Evolutionary conservation across 148 eudicot genomes (phyloP).

Genomic region (Nepenthes mirabilis): DNA sequence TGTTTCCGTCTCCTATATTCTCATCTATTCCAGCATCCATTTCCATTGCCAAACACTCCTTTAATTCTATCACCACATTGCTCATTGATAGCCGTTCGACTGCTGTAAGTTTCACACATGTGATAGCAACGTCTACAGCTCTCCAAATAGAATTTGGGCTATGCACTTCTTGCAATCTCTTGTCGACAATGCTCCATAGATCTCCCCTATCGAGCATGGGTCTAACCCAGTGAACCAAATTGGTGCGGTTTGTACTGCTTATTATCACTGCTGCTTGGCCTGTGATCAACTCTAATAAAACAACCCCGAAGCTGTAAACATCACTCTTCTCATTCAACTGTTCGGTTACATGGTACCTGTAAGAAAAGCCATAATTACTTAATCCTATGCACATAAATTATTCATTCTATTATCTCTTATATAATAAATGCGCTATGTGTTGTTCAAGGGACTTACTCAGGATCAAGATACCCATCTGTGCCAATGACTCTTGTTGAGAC

Average conservation of each 20-base stretch:
- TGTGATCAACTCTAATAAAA: conserved; percentile 6
- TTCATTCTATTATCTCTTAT: neutral
- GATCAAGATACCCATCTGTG: conserved; percentile 21
- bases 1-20: neutral
- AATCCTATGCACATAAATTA: neutral
- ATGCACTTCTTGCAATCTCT: conserved; percentile 6
- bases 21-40: neutral
- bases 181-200: conserved; percentile 8
- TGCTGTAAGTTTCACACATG: neutral
- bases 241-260: neutral
- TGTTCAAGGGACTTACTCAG: conserved; percentile 10
- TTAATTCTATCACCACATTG: conserved; percentile 11
- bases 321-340: conserved; percentile 8
- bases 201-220: conserved; percentile 4
- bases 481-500: conserved; percentile 15
- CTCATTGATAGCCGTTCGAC: conserved; percentile 7
- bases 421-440: neutral
- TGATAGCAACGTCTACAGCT: conserved; percentile 7
- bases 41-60: conserved; percentile 20
- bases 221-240: neutral
- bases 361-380: neutral
- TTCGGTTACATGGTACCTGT: neutral
- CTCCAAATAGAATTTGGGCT: conserved; percentile 7
- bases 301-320: conserved; percentile 9
- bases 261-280: conserved; percentile 1